These are phyloP conservation scores for Colletotrichum scovillei DNA, from an alignment of 2,329 filamentous ascomycete species.

Conservation along the genomic window DNA sequence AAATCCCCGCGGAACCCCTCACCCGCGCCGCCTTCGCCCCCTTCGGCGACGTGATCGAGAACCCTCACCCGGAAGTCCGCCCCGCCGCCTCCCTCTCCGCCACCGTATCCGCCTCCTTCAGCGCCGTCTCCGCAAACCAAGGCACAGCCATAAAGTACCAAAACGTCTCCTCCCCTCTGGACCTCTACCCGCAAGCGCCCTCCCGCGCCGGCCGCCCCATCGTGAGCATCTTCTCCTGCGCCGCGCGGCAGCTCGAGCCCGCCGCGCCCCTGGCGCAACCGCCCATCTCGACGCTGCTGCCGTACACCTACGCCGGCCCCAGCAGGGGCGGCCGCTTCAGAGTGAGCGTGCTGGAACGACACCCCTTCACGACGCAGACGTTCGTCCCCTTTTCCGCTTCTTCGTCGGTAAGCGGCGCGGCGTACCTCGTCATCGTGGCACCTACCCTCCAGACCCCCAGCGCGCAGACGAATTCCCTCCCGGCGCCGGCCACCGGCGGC, in stretches of 20 bases:
- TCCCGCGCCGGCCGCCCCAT: slow-evolving; percentile 69
- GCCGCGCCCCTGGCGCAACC: slow-evolving; percentile 1
- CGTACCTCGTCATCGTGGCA: slow-evolving; percentile 90
- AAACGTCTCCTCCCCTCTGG: slow-evolving; percentile 77
- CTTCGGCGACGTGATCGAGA: slow-evolving; percentile 87
- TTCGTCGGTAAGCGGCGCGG: slow-evolving; percentile 42
- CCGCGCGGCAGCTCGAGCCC: slow-evolving; percentile 65
- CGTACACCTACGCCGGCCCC: slow-evolving; percentile 30
- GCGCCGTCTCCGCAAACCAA: slow-evolving; percentile 79
- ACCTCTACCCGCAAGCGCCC: slow-evolving; percentile 76
- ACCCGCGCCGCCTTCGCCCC: slow-evolving; percentile 75
- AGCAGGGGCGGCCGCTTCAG: slow-evolving; percentile 59
- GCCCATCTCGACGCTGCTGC: slow-evolving; percentile 33
- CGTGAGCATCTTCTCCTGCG: slow-evolving; percentile 92
- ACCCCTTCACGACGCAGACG: slow-evolving; percentile 94
- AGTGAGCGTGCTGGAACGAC: slow-evolving; percentile 83
- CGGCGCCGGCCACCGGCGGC: slow-evolving; percentile 39
- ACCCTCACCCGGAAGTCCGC: slow-evolving; percentile 71
- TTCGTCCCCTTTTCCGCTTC: slow-evolving; percentile 80
- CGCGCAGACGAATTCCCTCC: slow-evolving; percentile 52
- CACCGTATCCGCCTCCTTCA: slow-evolving; percentile 49
- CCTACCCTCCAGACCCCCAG: slow-evolving; percentile 68
- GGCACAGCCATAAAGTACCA: slow-evolving; percentile 89
- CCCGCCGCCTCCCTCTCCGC: slow-evolving; percentile 58
- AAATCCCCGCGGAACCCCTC: slow-evolving; percentile 73